phyloP scores from a whole-genome alignment of 352 stramenopile species.

The Pythium utonaiense region DNA sequence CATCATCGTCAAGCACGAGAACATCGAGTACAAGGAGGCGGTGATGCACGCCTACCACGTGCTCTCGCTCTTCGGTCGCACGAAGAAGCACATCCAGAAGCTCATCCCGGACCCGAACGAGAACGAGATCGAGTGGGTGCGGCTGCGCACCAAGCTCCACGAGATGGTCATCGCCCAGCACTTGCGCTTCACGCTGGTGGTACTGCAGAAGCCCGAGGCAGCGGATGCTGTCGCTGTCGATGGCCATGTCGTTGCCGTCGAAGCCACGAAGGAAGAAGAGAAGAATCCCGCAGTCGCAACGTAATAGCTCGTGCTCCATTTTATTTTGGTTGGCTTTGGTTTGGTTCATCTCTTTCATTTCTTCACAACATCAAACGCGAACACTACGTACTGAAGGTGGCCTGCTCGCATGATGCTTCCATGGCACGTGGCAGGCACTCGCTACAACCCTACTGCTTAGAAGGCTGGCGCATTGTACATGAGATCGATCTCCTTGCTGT shows the following conservation, averaged over 20 bases:
- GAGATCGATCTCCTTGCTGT: slow-evolving; percentile 57
- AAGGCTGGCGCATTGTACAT: slow-evolving; percentile 36
- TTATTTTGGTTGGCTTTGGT: neutral
- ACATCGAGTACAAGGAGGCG: slow-evolving; percentile 89
- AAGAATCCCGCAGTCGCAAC: slow-evolving; percentile 35
- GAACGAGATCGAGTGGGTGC: slow-evolving; percentile 88
- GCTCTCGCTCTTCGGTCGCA: slow-evolving; percentile 81
- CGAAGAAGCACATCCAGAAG: slow-evolving; percentile 81
- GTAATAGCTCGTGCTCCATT: too few relatives aligned
- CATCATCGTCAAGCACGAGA: slow-evolving; percentile 92
- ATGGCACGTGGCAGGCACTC: too few relatives aligned
- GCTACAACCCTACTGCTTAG: too few relatives aligned
- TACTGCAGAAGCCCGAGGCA: slow-evolving; percentile 64
- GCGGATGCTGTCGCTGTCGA: slow-evolving; percentile 25
- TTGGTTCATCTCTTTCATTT: neutral
- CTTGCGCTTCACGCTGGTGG: slow-evolving; percentile 85
- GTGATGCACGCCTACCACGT: slow-evolving; percentile 92
- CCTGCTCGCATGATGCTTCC: too few relatives aligned
- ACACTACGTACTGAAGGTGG: neutral
- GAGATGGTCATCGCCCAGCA: slow-evolving; percentile 91
- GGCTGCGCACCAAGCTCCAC: slow-evolving; percentile 88
- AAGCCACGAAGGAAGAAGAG: slow-evolving; percentile 52
- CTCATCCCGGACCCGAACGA: slow-evolving; percentile 83
- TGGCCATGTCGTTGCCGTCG: slow-evolving; percentile 25
- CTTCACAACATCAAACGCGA: neutral